A percentile compares a stretch with the other conserved stretches of the same genome.
Conservation (phyloP, 1,139 yeast genomes). For the Pichia sp. region DNA sequence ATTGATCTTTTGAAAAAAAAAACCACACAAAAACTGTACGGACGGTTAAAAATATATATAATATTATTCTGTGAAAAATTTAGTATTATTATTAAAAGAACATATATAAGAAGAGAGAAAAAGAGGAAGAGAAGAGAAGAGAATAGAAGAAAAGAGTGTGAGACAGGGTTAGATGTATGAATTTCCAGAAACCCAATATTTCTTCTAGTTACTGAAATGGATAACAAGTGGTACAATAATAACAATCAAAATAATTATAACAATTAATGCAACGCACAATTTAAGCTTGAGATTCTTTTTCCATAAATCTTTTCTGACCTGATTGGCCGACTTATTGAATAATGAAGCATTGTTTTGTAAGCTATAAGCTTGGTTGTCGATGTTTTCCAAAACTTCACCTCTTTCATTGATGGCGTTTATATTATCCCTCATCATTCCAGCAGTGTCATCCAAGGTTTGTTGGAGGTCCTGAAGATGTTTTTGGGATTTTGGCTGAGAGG, state of each 20-base stretch:
- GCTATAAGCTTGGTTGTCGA: constrained; percentile 91
- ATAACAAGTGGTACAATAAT: constrained; percentile 93
- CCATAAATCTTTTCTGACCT: constrained; percentile 99
- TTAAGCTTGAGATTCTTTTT: constrained; percentile 98
- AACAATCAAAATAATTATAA: constrained; percentile 73
- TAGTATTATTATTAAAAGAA: no score
- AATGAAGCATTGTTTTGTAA: constrained; percentile 92
- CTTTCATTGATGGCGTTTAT: constrained; percentile 90
- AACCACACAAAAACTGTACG: no score
- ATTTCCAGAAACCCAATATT: no score
- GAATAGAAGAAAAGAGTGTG: neutral
- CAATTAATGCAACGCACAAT: constrained; percentile 76
- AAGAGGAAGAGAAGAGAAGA: neutral
- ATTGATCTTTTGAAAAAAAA: no score
- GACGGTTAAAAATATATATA: no score
- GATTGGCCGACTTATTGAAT: constrained; percentile 93
- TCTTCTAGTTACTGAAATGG: constrained; percentile 47
- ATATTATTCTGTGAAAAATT: no score
- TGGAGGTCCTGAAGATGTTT: constrained; percentile 23
- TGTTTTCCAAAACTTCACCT: constrained; percentile 89
- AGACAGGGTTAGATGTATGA: neutral
- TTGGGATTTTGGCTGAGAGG: constrained; percentile 4
- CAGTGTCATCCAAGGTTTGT: constrained; percentile 53
- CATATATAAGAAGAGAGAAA: no score
- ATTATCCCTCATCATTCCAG: constrained; percentile 96